phyloP scores from a whole-genome alignment of 106 monocot genomes.

The Dioscorea zingiberensis region DNA sequence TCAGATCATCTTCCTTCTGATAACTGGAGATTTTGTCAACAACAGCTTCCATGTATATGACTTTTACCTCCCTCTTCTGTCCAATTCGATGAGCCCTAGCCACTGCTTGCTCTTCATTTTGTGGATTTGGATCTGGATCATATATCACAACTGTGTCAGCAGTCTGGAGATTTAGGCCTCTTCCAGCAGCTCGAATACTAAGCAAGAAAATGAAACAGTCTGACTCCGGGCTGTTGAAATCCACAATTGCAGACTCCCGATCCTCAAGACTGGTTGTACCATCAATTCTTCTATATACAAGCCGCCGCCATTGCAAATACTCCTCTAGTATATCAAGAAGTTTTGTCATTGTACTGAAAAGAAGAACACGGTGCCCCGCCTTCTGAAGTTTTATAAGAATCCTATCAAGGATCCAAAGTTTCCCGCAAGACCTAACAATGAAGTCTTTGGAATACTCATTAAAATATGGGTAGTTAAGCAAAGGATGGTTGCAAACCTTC shows the following conservation, averaged over 20 bases:
- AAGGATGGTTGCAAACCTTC: constrained; percentile 92
- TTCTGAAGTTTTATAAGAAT: constrained; percentile 95
- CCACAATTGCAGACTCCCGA: constrained; percentile 90
- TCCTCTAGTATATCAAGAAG: constrained; percentile 96
- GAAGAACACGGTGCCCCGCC: constrained; percentile 93
- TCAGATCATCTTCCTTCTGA: constrained; percentile 92
- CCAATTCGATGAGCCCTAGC: constrained; percentile 99
- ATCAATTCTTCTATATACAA: constrained; percentile 91
- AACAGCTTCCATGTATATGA: constrained; percentile 98
- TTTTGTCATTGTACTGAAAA: constrained; percentile 99
- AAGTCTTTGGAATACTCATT: constrained; percentile 76
- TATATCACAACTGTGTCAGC: constrained; percentile 98
- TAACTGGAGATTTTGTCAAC: constrained; percentile 92
- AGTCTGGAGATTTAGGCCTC: constrained; percentile 95
- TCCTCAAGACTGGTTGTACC: constrained; percentile 95
- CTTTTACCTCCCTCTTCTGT: constrained; percentile 92
- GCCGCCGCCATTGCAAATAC: constrained; percentile 85
- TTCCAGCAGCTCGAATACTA: constrained; percentile 98
- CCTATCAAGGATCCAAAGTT: constrained; percentile 94
- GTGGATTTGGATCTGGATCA: constrained; percentile 98
- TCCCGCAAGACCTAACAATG: constrained; percentile 86
- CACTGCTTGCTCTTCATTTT: constrained; percentile 99
- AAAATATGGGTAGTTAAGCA: constrained; percentile 85
- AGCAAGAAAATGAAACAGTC: constrained; percentile 98
- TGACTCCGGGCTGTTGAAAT: constrained; percentile 76